Evolutionary conservation across 1,284 basidiomycete genomes (phyloP).

Genomic region (Erythrobasidium hasegawianum): DNA sequence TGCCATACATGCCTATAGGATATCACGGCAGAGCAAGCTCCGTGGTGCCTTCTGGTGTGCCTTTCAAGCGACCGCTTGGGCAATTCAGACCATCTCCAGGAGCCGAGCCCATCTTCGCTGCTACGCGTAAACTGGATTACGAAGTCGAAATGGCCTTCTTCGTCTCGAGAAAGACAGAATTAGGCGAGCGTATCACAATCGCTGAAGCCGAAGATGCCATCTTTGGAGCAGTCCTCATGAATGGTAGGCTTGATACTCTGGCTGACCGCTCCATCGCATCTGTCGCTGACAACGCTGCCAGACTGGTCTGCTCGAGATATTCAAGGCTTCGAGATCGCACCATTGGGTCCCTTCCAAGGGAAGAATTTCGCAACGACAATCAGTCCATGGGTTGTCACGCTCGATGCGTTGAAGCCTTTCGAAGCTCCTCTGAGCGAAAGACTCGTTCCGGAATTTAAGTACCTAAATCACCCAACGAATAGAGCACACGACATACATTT

Average conservation of each 20-base stretch:
- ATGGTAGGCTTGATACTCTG: neutral
- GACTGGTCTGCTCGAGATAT: constrained; percentile 33
- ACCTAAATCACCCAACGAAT: neutral
- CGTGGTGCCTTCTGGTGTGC: constrained; percentile 5
- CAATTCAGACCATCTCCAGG: neutral
- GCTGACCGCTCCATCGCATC: neutral
- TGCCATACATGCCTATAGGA: constrained; percentile 31
- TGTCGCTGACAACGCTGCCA: neutral
- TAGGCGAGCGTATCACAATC: neutral
- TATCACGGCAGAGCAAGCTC: constrained; percentile 17
- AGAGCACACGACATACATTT: constrained; percentile 3
- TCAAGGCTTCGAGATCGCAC: constrained; percentile 37
- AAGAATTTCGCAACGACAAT: constrained; percentile 46
- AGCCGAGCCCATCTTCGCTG: constrained; percentile 6
- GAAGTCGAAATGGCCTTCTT: constrained; percentile 27
- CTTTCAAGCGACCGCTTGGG: constrained; percentile 18
- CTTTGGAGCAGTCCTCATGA: constrained; percentile 26
- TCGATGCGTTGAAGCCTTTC: constrained; percentile 42
- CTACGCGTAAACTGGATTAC: constrained; percentile 13
- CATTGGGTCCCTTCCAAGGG: constrained; percentile 36
- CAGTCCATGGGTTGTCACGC: constrained; percentile 41
- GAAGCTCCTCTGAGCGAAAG: constrained; percentile 32
- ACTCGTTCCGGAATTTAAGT: neutral
- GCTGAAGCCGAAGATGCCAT: constrained; percentile 18
- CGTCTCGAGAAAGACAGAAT: constrained; percentile 1